These are phyloP conservation scores for Dactylellina cionopaga DNA, from an alignment of 2,329 filamentous ascomycete genomes.

Conservation along the genomic window DNA sequence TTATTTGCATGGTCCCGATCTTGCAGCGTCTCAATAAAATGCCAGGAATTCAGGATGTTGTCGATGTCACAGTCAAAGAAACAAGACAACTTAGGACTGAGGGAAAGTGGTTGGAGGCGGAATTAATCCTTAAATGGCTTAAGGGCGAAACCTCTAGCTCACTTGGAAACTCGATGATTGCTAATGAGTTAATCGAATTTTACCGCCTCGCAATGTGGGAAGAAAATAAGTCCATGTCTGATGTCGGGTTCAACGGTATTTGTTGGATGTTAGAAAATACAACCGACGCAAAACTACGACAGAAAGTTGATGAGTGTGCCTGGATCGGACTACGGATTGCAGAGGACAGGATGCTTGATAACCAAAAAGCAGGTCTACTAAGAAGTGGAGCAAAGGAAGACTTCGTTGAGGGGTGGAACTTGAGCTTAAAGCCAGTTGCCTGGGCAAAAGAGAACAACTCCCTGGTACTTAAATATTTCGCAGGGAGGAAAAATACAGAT, in stretches of 20 bases:
- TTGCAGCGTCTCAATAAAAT: neutral
- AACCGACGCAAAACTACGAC: neutral
- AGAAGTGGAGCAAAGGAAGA: neutral
- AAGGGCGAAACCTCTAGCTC: too few species aligned
- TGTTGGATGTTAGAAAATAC: neutral
- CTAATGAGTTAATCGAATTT: neutral
- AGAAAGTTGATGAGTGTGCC: neutral
- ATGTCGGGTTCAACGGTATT: slow-evolving; percentile 7
- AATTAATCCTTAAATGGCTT: neutral
- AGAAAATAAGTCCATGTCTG: neutral
- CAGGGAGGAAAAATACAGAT: neutral
- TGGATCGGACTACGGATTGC: slow-evolving; percentile 13
- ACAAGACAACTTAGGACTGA: neutral
- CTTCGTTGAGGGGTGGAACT: neutral
- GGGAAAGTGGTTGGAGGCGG: neutral
- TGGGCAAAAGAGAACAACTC: slow-evolving; percentile 8
- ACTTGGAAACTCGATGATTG: neutral
- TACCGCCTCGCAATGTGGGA: neutral
- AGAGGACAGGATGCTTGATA: neutral
- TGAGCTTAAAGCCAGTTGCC: neutral
- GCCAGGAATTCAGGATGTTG: neutral
- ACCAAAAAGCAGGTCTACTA: neutral
- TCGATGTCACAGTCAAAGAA: neutral
- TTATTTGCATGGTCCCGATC: slow-evolving; percentile 21
- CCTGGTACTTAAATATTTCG: slow-evolving; percentile 1